Conservation (phyloP, 139 green algal genomes). For the Coelastrella sp. region DNA sequence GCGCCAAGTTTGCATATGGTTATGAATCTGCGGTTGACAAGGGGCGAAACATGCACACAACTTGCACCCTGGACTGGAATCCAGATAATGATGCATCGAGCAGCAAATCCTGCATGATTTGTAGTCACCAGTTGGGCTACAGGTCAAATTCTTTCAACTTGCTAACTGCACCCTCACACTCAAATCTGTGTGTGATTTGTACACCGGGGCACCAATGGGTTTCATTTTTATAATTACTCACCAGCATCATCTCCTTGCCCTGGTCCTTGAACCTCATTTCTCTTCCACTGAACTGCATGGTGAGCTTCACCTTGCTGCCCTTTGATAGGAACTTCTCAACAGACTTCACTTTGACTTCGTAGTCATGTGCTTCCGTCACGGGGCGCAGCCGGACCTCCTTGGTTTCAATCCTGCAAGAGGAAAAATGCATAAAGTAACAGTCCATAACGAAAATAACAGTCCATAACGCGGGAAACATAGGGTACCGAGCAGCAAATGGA, state of each 20-base stretch:
- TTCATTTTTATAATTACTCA: slow-evolving; percentile 5
- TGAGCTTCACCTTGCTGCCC: slow-evolving; percentile 51
- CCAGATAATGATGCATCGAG: background rate
- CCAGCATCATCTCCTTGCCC: slow-evolving; percentile 52
- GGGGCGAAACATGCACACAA: background rate
- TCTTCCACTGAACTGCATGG: slow-evolving; percentile 47
- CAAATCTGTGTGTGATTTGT: background rate
- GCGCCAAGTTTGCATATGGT: too few species aligned
- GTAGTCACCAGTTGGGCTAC: background rate
- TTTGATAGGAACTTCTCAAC: slow-evolving; percentile 34
- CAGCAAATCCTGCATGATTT: background rate
- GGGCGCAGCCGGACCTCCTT: slow-evolving; percentile 51
- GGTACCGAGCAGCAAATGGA: background rate
- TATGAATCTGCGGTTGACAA: background rate
- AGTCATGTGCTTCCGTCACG: slow-evolving; percentile 42
- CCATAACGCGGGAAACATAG: background rate
- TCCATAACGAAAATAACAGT: background rate
- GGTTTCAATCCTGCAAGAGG: slow-evolving; percentile 7
- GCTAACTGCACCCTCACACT: background rate
- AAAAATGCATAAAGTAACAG: background rate
- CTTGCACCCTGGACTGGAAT: background rate
- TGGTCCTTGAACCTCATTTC: slow-evolving; percentile 53
- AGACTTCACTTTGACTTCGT: slow-evolving; percentile 20
- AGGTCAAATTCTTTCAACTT: background rate
- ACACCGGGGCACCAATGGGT: background rate